Conservation (phyloP, 2,329 filamentous ascomycete genomes). For the Orbilia blumenaviensis region DNA sequence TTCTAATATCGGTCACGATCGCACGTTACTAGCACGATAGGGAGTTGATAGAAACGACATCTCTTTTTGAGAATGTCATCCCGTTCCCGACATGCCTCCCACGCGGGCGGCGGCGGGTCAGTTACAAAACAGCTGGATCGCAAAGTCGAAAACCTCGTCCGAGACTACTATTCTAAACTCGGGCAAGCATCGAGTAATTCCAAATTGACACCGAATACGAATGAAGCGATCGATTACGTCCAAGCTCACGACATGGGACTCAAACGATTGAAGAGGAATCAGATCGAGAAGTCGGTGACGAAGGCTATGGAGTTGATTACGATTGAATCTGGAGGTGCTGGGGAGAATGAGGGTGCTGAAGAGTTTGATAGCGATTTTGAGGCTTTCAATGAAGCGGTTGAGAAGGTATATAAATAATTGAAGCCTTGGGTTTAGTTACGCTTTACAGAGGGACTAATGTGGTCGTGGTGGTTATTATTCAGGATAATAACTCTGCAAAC, state of each 20-base stretch:
- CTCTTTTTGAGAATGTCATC: constrained; percentile 21
- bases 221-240: constrained; percentile 78
- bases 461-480: constrained; percentile 53
- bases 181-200: not conserved
- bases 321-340: constrained; percentile 12
- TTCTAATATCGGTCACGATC: no score
- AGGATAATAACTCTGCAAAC: constrained; percentile 72
- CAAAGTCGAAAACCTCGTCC: constrained; percentile 56
- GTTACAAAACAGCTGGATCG: constrained; percentile 54
- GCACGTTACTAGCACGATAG: no score
- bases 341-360: constrained; percentile 53
- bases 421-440: no score
- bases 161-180: constrained; percentile 36
- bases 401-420: constrained; percentile 61
- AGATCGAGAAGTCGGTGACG: constrained; percentile 72
- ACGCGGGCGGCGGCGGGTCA: constrained; percentile 25
- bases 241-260: constrained; percentile 64
- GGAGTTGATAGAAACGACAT: not conserved
- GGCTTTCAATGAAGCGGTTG: constrained; percentile 64
- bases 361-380: constrained; percentile 63
- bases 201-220: constrained; percentile 60
- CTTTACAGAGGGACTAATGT: no score
- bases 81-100: constrained; percentile 30
- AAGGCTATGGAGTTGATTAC: constrained; percentile 52
- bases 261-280: constrained; percentile 80